These are phyloP conservation scores for Quercus variabilis DNA, from an alignment of 306 rosid species.

Conservation along the genomic window DNA sequence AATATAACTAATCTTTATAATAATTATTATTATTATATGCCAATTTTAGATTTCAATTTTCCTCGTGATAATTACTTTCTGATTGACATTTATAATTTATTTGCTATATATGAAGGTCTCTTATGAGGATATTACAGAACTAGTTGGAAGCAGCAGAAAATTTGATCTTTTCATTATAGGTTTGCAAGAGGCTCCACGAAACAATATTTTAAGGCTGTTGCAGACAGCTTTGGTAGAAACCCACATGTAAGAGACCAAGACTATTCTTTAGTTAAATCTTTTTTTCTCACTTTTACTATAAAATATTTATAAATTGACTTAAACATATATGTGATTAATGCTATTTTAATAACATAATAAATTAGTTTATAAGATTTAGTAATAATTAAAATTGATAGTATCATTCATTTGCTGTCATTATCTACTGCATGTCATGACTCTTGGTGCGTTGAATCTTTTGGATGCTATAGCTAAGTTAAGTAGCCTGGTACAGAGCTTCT, in stretches of 20 bases:
- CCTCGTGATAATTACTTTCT: neutral
- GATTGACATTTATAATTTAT: neutral
- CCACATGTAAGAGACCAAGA: constrained; percentile 42
- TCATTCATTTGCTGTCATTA: neutral
- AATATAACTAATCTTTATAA: too few relatives aligned
- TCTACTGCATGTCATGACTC: neutral
- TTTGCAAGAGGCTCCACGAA: constrained; percentile 71
- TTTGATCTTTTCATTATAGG: constrained; percentile 72
- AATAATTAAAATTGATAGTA: too few relatives aligned
- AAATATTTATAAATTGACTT: too few relatives aligned
- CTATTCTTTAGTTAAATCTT: neutral
- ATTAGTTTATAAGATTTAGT: too few relatives aligned
- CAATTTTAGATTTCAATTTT: neutral
- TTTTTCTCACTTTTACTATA: too few relatives aligned
- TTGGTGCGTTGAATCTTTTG: neutral
- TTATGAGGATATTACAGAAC: constrained; percentile 50
- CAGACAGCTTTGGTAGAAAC: constrained; percentile 36
- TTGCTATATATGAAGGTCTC: constrained; percentile 24
- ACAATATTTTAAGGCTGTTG: constrained; percentile 32
- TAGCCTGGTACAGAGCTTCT: neutral
- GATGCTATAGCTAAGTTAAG: neutral
- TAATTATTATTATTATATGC: too few relatives aligned
- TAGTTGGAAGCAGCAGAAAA: constrained; percentile 41
- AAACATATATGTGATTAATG: too few relatives aligned
- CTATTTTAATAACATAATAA: too few relatives aligned